phyloP scores from a whole-genome alignment of 371 early-diverging fungal species.

The Catenaria anguillulae region DNA sequence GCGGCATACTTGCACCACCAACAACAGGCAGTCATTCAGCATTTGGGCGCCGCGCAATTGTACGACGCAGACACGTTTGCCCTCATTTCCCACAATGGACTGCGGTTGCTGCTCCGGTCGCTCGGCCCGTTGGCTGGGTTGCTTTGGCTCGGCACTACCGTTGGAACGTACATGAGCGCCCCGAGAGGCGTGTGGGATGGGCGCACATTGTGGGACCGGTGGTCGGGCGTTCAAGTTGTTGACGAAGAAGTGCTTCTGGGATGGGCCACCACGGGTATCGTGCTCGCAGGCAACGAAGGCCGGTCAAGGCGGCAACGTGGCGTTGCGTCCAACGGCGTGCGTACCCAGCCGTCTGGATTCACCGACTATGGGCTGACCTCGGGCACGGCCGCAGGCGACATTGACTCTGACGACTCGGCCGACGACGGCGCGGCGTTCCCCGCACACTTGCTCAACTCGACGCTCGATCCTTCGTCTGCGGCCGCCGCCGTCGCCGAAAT shows the following conservation, averaged over 20 bases:
- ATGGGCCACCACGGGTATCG: not conserved
- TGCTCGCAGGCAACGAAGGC: not conserved
- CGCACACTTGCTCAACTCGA: not conserved
- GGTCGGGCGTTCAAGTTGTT: not conserved
- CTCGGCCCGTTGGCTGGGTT: conserved; percentile 3
- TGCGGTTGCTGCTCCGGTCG: not conserved
- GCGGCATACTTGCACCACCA: not conserved
- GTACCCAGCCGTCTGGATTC: not conserved
- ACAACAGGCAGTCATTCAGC: not conserved
- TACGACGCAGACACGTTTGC: not conserved
- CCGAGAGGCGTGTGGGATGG: not conserved
- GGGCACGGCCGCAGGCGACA: not conserved
- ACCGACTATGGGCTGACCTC: not conserved
- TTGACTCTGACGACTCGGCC: not conserved
- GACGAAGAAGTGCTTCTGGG: conserved; percentile 2
- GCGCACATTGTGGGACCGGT: conserved; percentile 1
- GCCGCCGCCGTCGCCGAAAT: too few relatives aligned
- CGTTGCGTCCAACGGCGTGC: not conserved
- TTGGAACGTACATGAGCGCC: not conserved
- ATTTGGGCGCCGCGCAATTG: not conserved
- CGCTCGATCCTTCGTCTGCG: not conserved
- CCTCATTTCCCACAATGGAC: not conserved
- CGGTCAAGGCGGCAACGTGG: too few relatives aligned
- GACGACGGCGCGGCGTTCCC: not conserved
- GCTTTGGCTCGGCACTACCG: not conserved